Conservation (phyloP, 2,329 filamentous ascomycete genomes). For the Cyanodermella asteris region DNA sequence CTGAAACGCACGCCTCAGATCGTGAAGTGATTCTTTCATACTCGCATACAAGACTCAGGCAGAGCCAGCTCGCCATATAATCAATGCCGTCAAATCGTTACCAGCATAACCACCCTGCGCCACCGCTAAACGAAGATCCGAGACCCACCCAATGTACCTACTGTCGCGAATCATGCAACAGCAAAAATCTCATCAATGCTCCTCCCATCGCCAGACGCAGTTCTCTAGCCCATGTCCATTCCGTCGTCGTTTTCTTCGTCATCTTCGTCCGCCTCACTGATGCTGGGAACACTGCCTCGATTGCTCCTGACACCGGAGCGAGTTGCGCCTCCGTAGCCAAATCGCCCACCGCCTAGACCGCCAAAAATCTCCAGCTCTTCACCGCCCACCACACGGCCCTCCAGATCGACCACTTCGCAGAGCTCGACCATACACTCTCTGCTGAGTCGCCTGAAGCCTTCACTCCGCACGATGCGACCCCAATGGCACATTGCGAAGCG, state of each 20-base stretch:
- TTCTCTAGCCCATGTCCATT: conserved; percentile 18
- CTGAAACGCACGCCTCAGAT: too few species aligned
- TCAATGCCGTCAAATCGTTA: too few species aligned
- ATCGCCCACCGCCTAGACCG: conserved; percentile 26
- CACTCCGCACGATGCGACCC: conserved; percentile 78
- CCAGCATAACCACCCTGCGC: too few species aligned
- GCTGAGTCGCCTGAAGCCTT: conserved; percentile 63
- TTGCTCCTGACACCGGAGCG: conserved; percentile 9
- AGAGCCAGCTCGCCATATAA: too few species aligned
- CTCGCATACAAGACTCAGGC: too few species aligned
- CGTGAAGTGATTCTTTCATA: too few species aligned
- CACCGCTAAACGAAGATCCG: too few species aligned
- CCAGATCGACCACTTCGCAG: conserved; percentile 79
- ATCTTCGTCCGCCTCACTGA: conserved; percentile 17
- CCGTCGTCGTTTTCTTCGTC: conserved; percentile 26
- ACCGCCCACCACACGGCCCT: conserved; percentile 74
- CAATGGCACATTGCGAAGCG: conserved; percentile 81
- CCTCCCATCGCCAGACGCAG: neutral
- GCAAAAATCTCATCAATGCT: too few species aligned
- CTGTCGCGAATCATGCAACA: too few species aligned
- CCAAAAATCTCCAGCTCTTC: conserved; percentile 52
- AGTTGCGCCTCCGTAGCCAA: conserved; percentile 15
- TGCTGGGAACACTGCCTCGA: conserved; percentile 12
- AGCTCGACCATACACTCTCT: conserved; percentile 68
- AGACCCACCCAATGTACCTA: too few species aligned